phyloP scores from a whole-genome alignment of 2,329 filamentous ascomycete genomes.

The Arthroderma sp. region DNA sequence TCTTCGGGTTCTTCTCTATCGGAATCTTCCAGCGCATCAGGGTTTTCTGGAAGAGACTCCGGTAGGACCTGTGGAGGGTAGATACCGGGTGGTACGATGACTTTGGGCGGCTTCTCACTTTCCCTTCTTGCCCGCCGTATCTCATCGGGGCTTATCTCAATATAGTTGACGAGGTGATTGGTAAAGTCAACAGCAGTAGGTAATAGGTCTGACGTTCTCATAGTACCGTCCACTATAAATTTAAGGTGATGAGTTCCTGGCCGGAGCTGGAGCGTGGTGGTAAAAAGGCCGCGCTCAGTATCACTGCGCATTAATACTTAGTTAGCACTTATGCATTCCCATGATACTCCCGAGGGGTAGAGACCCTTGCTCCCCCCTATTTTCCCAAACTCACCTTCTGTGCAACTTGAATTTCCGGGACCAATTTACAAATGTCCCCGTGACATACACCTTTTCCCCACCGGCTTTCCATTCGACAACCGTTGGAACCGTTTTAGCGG shows the following conservation, averaged over 20 bases:
- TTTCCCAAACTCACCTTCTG: constrained; percentile 54
- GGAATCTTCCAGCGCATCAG: constrained; percentile 30
- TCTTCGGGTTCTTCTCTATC: constrained; percentile 39
- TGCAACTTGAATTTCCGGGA: constrained; percentile 83
- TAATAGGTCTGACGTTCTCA: constrained; percentile 74
- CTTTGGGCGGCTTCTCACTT: constrained; percentile 22
- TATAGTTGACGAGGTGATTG: constrained; percentile 96
- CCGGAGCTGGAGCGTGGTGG: constrained; percentile 66
- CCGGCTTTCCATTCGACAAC: constrained; percentile 71
- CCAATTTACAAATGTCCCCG: constrained; percentile 95
- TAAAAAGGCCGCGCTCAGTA: constrained; percentile 47
- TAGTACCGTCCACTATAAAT: constrained; percentile 87
- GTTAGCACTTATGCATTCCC: no score
- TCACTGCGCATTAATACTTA: constrained; percentile 14
- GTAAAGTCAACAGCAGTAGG: constrained; percentile 96
- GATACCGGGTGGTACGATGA: constrained; percentile 24
- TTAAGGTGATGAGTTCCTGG: constrained; percentile 94
- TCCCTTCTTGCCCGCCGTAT: constrained; percentile 28
- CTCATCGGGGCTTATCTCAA: constrained; percentile 70
- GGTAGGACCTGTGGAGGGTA: constrained; percentile 34
- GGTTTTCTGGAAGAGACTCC: constrained; percentile 18
- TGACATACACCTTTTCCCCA: constrained; percentile 88
- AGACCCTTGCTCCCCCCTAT: neutral
- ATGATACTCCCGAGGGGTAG: no score
- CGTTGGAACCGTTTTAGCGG: constrained; percentile 69